Evolutionary conservation across 2,329 filamentous ascomycete genomes (phyloP).

Genomic region (Sporothrix inflata): DNA sequence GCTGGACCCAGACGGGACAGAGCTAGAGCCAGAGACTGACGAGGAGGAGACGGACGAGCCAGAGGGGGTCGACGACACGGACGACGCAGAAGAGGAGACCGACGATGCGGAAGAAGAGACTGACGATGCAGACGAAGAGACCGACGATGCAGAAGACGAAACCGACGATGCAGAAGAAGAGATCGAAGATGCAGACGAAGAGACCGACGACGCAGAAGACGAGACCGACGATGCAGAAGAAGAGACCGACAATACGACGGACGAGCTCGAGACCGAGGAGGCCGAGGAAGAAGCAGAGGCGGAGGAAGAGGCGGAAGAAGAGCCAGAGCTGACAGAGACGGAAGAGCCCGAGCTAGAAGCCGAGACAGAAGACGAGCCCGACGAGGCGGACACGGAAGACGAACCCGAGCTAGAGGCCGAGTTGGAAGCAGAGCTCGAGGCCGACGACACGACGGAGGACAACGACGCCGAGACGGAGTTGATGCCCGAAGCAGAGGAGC

Average conservation of each 20-base stretch:
- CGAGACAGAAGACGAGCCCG: neutral
- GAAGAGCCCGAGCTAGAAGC: neutral
- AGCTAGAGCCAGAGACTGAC: neutral
- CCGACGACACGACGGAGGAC: too few relatives aligned
- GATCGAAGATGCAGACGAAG: neutral
- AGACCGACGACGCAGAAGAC: neutral
- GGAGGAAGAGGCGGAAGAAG: neutral
- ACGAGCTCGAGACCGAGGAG: constrained; percentile 1
- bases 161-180: neutral
- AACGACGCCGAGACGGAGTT: too few relatives aligned
- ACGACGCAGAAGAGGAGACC: neutral
- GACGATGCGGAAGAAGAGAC: constrained; percentile 5
- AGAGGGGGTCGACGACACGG: neutral
- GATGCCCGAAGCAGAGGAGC: too few relatives aligned
- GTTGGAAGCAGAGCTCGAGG: too few relatives aligned
- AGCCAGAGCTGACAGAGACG: neutral
- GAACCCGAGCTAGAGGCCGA: too few relatives aligned
- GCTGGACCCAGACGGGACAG: too few relatives aligned
- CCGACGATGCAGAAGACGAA: neutral
- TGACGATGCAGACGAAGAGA: neutral
- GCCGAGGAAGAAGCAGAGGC: neutral
- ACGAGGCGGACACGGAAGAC: too few relatives aligned
- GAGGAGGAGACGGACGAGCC: neutral
- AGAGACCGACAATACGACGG: neutral
- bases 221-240: constrained; percentile 1